Evolutionary conservation across 495 filamentous ascomycete species (phyloP).

Genomic region (Staphylotrichum longicolle): DNA sequence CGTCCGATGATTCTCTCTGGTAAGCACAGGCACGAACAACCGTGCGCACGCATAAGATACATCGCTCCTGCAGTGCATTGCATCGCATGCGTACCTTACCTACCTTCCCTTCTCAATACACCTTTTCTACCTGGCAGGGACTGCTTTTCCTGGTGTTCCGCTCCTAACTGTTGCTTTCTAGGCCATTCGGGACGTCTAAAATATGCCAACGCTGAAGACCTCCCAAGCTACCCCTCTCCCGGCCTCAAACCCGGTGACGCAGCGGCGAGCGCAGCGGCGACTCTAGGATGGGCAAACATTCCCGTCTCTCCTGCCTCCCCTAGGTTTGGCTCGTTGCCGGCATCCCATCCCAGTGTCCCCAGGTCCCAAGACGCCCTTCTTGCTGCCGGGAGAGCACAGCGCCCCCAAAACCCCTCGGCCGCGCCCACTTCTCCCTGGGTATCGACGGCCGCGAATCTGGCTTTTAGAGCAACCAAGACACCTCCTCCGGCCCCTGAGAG

Average conservation of each 20-base stretch:
- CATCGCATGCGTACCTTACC: neutral
- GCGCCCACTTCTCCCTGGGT: slow-evolving; percentile 46
- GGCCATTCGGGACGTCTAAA: slow-evolving; percentile 56
- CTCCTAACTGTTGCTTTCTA: slow-evolving; percentile 28
- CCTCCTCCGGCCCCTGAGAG: slow-evolving; percentile 16
- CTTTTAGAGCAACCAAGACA: slow-evolving; percentile 40
- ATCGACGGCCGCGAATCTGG: slow-evolving; percentile 58
- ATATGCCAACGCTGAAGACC: slow-evolving; percentile 64
- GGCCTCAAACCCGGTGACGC: slow-evolving; percentile 61
- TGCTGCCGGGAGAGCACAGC: slow-evolving; percentile 62
- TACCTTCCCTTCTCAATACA: neutral
- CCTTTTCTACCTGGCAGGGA: no score
- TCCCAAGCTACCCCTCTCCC: slow-evolving; percentile 63
- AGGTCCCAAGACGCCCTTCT: slow-evolving; percentile 71
- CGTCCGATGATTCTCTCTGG: slow-evolving; percentile 7
- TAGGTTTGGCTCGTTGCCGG: slow-evolving; percentile 21
- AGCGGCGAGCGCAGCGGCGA: slow-evolving; percentile 71
- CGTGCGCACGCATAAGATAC: neutral
- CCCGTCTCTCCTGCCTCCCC: neutral
- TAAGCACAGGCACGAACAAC: neutral
- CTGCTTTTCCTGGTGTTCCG: neutral
- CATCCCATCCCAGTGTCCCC: slow-evolving; percentile 53
- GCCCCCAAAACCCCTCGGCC: slow-evolving; percentile 44
- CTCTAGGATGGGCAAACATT: slow-evolving; percentile 64
- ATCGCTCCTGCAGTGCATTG: slow-evolving; percentile 1